A percentile compares a stretch with the other conserved stretches of the same genome.
Conservation (phyloP, 148 eudicot species). For the Hydrangea macrophylla region DNA sequence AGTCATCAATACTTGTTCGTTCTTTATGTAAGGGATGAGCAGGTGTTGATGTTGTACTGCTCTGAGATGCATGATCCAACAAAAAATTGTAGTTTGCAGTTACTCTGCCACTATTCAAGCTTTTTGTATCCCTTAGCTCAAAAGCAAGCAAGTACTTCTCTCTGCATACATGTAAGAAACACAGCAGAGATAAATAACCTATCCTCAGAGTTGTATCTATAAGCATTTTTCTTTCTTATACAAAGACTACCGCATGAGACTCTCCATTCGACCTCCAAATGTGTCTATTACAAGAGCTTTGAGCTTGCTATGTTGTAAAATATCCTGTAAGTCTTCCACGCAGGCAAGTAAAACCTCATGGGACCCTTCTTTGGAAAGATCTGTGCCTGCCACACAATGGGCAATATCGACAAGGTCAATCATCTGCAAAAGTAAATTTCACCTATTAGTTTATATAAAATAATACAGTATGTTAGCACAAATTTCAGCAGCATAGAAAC, state of each 20-base stretch:
- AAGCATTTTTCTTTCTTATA: not conserved
- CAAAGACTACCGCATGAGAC: constrained; percentile 39
- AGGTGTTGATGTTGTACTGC: constrained; percentile 54
- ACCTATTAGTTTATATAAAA: not conserved
- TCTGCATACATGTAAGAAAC: constrained; percentile 31
- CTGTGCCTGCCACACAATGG: constrained; percentile 39
- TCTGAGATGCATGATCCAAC: constrained; percentile 50
- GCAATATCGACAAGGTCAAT: constrained; percentile 53
- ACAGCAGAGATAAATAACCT: constrained; percentile 3
- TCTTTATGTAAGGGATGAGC: constrained; percentile 47
- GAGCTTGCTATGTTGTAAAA: constrained; percentile 42
- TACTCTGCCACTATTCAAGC: constrained; percentile 19
- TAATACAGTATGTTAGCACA: not conserved
- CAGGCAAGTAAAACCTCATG: constrained; percentile 49
- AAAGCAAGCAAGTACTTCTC: constrained; percentile 53
- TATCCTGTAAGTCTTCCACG: constrained; percentile 50
- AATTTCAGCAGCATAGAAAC: not conserved
- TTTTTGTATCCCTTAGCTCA: constrained; percentile 33
- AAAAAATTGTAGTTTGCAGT: constrained; percentile 24
- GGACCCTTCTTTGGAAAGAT: constrained; percentile 45
- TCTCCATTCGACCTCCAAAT: constrained; percentile 59
- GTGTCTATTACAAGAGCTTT: constrained; percentile 61
- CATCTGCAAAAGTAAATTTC: constrained; percentile 36
- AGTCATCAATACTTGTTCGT: constrained; percentile 67
- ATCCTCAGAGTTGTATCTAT: constrained; percentile 10